Evolutionary conservation across 1,284 basidiomycete genomes (phyloP), one percentile per base, ranked within the genome.

Genomic region (Sparassis latifolia): DNA sequence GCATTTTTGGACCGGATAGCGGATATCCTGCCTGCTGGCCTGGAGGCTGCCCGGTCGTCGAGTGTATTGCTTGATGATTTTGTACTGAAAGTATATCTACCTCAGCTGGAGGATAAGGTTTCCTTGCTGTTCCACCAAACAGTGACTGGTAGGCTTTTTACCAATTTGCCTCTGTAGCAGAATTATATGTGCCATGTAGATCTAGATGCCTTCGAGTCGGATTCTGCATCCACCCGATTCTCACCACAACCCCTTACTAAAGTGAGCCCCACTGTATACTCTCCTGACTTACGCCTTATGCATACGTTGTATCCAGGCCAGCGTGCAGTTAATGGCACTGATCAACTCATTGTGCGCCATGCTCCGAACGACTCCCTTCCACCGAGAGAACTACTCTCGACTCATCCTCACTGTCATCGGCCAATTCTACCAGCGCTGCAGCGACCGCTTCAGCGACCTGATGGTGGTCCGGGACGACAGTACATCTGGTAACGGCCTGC

Each of bases 71-170:
- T 99, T 52, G 93, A 98, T 55, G 93, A 98, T 50, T 99, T 99
- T 65, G 94, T 99, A 5, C 75, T 92, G 48, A 89, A 88, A 55
- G 86, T 94, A 0, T 99, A 97, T 70, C 71, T 99, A 41, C 95
- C 96, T 0, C 93, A 97, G 66, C 70, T 99, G 53, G 95, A 98
- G 67, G 95, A 98, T 61, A 96, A 94, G 67, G 92, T 97, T 40
- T 86, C 89, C 0, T 75, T 81, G 47, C 73, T 96, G 33, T 97
- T 97, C 70, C 91, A 92, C 64, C 80, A 89, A 51, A 84, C 92
- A 10, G 83, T 95, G 3, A 84, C 85, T 20, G 84, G 91, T 89
- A 66, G 33, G 54, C 40, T 42, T 3, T 38, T 40, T 3, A 37
- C 50, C 51, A 42, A 27, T 44, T 42, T 44, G 35, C 45, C 44